Conservation (phyloP, 2,329 filamentous ascomycete genomes). For the Neoarthrinium moseri region DNA sequence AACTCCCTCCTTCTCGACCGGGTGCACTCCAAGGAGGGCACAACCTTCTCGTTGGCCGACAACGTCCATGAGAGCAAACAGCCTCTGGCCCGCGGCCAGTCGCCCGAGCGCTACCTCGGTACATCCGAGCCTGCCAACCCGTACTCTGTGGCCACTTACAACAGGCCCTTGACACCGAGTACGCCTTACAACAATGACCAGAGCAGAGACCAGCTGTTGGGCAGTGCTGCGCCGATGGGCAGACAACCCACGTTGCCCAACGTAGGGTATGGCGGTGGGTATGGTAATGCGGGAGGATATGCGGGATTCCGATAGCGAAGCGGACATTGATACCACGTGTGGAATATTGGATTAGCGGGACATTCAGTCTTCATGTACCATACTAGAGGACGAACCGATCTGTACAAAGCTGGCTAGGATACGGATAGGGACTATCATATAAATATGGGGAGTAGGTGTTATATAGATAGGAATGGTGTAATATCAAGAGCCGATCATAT, state of each 20-base stretch:
- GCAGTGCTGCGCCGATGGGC: constrained; percentile 38
- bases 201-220: constrained; percentile 37
- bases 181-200: constrained; percentile 25
- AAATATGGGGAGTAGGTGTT: not conserved
- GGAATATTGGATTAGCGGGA: not conserved
- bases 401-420: constrained; percentile 7
- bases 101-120: constrained; percentile 31
- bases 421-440: constrained; percentile 4
- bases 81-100: constrained; percentile 23
- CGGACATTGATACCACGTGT: not conserved
- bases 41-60: constrained; percentile 41
- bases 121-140: constrained; percentile 20
- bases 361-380: constrained; percentile 1
- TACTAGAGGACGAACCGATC: not conserved
- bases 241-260: constrained; percentile 34
- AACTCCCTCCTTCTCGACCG: constrained; percentile 79
- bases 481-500: constrained; percentile 2
- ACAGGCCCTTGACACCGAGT: constrained; percentile 37
- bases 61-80: constrained; percentile 33
- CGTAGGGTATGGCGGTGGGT: constrained; percentile 19
- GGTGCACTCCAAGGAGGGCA: constrained; percentile 33
- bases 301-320: not conserved
- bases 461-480: constrained; percentile 8
- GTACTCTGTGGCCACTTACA: constrained; percentile 24
- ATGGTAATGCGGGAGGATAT: constrained; percentile 15